Evolutionary conservation across 1,139 yeast genomes (phyloP).

Genomic region (Trichomonascaceae sp.): DNA sequence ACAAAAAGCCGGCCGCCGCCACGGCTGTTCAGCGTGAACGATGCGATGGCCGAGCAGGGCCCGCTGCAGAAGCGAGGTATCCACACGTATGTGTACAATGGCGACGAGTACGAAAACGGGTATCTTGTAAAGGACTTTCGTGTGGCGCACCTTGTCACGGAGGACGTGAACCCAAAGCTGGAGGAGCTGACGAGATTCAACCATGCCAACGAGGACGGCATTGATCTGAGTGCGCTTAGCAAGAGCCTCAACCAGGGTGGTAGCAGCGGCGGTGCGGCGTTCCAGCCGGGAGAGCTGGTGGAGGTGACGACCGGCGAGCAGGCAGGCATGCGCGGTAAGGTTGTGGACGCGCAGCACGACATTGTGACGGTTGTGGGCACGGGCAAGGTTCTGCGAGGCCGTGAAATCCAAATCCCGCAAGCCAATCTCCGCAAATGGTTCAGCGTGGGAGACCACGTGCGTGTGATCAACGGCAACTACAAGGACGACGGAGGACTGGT

Average conservation of each 20-base stretch:
- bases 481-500: constrained; percentile 92
- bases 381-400: constrained; percentile 36
- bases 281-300: constrained; percentile 91
- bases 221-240: constrained; percentile 77
- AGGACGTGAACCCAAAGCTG: constrained; percentile 73
- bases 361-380: constrained; percentile 46
- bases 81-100: constrained; percentile 59
- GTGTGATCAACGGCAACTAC: constrained; percentile 85
- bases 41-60: constrained; percentile 53
- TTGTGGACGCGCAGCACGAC: constrained; percentile 53
- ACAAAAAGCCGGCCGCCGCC: constrained; percentile 66
- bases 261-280: constrained; percentile 41
- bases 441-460: constrained; percentile 87
- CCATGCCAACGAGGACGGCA: constrained; percentile 59
- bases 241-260: constrained; percentile 61
- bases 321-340: constrained; percentile 75
- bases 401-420: constrained; percentile 60
- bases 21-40: constrained; percentile 50
- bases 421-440: constrained; percentile 75
- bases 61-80: constrained; percentile 60
- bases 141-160: constrained; percentile 67
- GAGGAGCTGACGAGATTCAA: constrained; percentile 82
- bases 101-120: constrained; percentile 85
- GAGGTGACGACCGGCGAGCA: constrained; percentile 91
- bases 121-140: constrained; percentile 78